These are phyloP conservation scores for Coemansia sp. DNA, from an alignment of 192 early-diverging fungal species.

Conservation along the genomic window DNA sequence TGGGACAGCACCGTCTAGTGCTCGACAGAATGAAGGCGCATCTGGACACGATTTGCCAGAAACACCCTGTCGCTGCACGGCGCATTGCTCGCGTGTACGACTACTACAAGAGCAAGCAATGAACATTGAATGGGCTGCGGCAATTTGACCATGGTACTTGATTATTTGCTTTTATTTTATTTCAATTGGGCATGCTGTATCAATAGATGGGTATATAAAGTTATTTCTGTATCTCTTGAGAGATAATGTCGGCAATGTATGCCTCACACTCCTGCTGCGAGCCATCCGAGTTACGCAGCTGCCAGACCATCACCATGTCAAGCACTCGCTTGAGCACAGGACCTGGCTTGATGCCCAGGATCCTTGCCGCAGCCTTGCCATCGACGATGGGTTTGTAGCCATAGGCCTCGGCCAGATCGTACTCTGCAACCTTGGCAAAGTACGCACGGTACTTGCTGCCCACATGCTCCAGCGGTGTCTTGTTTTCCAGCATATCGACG, in stretches of 20 bases:
- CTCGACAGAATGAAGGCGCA: constrained; percentile 29
- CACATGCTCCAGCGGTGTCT: neutral
- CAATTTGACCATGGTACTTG: too few species aligned
- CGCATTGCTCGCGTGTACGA: constrained; percentile 23
- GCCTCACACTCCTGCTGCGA: constrained; percentile 62
- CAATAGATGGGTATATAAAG: neutral
- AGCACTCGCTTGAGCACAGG: constrained; percentile 65
- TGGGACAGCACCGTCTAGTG: constrained; percentile 21
- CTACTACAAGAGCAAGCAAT: neutral
- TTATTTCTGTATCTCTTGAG: neutral
- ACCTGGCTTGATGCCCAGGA: constrained; percentile 75
- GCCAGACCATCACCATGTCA: constrained; percentile 77
- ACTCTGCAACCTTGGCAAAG: constrained; percentile 6
- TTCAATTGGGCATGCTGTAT: neutral
- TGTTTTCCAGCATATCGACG: constrained; percentile 34
- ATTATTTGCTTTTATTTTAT: neutral
- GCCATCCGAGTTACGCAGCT: constrained; percentile 68
- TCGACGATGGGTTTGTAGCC: constrained; percentile 52
- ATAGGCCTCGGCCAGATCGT: constrained; percentile 27
- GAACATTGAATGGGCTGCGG: too few species aligned
- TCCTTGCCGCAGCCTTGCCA: constrained; percentile 61
- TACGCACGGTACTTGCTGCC: constrained; percentile 32
- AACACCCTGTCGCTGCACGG: constrained; percentile 5
- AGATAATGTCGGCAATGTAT: constrained; percentile 41
- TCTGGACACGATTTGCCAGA: constrained; percentile 4